A percentile compares a stretch with the other conserved stretches of the same genome.
These are phyloP conservation scores for Boletus eberwhitei DNA, from an alignment of 768 basidiomycete species.

Conservation along the genomic window DNA sequence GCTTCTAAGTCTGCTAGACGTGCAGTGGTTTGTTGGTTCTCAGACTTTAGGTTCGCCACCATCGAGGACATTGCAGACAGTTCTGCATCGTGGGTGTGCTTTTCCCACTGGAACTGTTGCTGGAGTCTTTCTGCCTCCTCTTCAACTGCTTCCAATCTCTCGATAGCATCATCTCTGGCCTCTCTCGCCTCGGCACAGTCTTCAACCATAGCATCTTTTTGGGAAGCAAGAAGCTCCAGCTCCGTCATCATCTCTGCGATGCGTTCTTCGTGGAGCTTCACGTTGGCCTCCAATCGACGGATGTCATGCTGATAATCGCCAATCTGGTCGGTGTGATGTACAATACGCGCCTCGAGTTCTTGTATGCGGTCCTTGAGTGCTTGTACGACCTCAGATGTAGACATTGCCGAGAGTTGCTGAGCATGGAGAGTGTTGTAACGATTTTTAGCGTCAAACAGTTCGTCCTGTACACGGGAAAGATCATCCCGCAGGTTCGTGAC, in stretches of 20 bases:
- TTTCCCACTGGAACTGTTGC: slow-evolving; percentile 18
- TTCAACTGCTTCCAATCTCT: slow-evolving; percentile 57
- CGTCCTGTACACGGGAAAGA: slow-evolving; percentile 48
- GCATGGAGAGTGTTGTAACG: slow-evolving; percentile 62
- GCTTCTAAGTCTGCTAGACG: slow-evolving; percentile 15
- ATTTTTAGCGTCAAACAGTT: slow-evolving; percentile 53
- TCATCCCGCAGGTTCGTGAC: slow-evolving; percentile 62
- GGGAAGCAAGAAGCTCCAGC: slow-evolving; percentile 57
- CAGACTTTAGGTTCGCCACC: slow-evolving; percentile 35
- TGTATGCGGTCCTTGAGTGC: slow-evolving; percentile 62
- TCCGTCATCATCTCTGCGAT: slow-evolving; percentile 67
- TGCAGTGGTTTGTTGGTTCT: slow-evolving; percentile 25
- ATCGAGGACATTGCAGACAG: slow-evolving; percentile 39
- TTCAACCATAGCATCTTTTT: slow-evolving; percentile 81
- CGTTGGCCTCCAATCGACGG: slow-evolving; percentile 69
- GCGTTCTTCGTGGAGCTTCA: slow-evolving; percentile 71
- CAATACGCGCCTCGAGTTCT: slow-evolving; percentile 63
- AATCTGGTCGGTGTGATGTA: slow-evolving; percentile 69
- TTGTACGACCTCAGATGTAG: slow-evolving; percentile 50
- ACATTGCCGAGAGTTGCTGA: slow-evolving; percentile 64
- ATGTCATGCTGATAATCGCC: slow-evolving; percentile 79
- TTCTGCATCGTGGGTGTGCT: slow-evolving; percentile 31
- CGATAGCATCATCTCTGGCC: slow-evolving; percentile 62
- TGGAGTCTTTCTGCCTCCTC: slow-evolving; percentile 52
- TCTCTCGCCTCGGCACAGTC: slow-evolving; percentile 79